Evolutionary conservation across 1,139 yeast genomes (phyloP).

Genomic region (Pichia sp.): DNA sequence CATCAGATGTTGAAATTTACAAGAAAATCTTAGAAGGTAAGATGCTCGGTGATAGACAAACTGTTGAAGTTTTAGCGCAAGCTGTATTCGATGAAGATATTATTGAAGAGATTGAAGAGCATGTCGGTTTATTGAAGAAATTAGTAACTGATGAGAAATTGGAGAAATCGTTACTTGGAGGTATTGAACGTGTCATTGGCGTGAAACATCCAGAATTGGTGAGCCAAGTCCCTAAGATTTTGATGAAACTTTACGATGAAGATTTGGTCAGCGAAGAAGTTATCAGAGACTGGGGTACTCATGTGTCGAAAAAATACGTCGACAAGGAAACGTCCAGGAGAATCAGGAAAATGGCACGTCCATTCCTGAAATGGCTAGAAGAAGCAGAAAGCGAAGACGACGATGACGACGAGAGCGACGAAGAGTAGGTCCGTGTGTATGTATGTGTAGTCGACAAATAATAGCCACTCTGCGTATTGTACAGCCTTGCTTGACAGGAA

Average conservation of each 20-base stretch:
- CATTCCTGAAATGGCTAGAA: constrained; percentile 89
- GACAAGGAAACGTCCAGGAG: constrained; percentile 88
- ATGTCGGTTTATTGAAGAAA: constrained; percentile 75
- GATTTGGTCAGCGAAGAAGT: constrained; percentile 83
- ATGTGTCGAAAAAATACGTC: constrained; percentile 88
- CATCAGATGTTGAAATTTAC: constrained; percentile 83
- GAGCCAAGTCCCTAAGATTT: constrained; percentile 68
- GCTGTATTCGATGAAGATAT: constrained; percentile 77
- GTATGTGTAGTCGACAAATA: no score
- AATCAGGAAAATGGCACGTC: constrained; percentile 94
- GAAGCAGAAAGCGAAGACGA: constrained; percentile 84
- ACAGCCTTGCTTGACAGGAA: no score
- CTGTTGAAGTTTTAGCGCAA: constrained; percentile 90
- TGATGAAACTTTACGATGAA: constrained; percentile 71
- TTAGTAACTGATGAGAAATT: constrained; percentile 59
- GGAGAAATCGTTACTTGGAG: constrained; percentile 90
- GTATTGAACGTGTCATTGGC: constrained; percentile 90
- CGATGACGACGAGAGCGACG: constrained; percentile 17
- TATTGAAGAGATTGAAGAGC: constrained; percentile 63
- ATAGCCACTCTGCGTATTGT: no score
- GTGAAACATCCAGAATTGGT: constrained; percentile 71
- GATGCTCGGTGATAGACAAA: constrained; percentile 63
- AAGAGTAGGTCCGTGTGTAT: constrained; percentile 1
- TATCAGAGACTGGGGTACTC: constrained; percentile 78
- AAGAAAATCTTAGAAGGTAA: constrained; percentile 81